Conservation (phyloP, 176 grass and related monocot genomes). For the Phoenix roebelenii region DNA sequence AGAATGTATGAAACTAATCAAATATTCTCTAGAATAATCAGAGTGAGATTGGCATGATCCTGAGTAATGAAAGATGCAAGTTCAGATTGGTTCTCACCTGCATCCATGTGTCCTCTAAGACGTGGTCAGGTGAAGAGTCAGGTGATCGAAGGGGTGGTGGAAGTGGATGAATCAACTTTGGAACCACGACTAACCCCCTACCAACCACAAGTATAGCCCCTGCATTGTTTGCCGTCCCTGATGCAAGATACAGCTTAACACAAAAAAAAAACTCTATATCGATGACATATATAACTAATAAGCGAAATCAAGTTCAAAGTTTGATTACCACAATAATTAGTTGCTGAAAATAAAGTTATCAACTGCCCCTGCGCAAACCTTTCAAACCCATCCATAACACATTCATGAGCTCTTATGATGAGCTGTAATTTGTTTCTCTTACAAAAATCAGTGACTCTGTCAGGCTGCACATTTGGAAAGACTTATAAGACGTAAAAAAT, state of each 20-base stretch:
- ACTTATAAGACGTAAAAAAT: no score
- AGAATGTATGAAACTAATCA: background rate
- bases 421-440: constrained; percentile 93
- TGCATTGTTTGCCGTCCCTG: constrained; percentile 95
- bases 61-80: background rate
- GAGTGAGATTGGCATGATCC: background rate
- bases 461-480: constrained; percentile 49
- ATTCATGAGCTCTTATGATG: constrained; percentile 96
- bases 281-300: background rate
- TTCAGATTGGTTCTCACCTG: constrained; percentile 42
- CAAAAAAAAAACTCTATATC: background rate
- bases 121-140: constrained; percentile 75
- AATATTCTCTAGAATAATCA: background rate
- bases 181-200: constrained; percentile 76
- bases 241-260: constrained; percentile 16
- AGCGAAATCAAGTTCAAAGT: background rate
- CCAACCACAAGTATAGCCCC: constrained; percentile 97
- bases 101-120: constrained; percentile 88
- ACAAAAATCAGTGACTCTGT: constrained; percentile 83
- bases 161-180: constrained; percentile 97
- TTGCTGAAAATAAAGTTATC: constrained; percentile 98
- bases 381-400: constrained; percentile 99
- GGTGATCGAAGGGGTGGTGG: constrained; percentile 85
- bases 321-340: constrained; percentile 94
- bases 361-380: constrained; percentile 88